Evolutionary conservation across 768 basidiomycete species (phyloP).

Genomic region (Serendipita sp.): DNA sequence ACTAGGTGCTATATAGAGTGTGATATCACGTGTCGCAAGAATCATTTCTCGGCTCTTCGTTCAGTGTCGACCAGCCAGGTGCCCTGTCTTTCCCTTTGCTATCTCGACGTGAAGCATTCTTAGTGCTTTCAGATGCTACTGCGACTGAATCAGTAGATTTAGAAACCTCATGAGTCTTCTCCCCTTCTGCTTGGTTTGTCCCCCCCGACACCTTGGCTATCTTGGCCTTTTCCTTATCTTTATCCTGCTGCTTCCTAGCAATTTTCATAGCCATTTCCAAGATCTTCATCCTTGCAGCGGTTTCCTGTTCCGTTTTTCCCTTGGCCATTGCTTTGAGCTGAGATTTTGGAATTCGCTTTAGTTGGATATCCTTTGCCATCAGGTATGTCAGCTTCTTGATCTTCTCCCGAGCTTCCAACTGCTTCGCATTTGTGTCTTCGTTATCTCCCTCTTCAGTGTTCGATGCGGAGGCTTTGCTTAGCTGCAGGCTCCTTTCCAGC

Average conservation of each 20-base stretch:
- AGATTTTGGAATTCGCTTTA: not conserved
- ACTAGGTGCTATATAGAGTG: no score
- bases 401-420: not conserved
- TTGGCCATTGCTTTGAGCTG: not conserved
- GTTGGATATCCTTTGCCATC: not conserved
- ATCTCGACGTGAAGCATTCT: not conserved
- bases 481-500: not conserved
- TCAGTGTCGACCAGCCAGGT: not conserved
- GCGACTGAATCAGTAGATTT: no score
- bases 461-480: not conserved
- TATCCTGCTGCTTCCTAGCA: not conserved
- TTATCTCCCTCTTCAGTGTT: not conserved
- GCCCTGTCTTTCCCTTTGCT: not conserved
- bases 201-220: not conserved
- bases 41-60: not conserved
- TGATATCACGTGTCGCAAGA: no score
- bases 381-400: not conserved
- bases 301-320: slow-evolving; percentile 1
- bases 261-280: not conserved
- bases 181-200: not conserved
- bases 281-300: not conserved
- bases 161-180: no score
- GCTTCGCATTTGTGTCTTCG: not conserved
- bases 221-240: not conserved
- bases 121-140: not conserved